These are phyloP conservation scores for Cadophora gregata DNA, from an alignment of 2,329 filamentous ascomycete species.

Conservation along the genomic window DNA sequence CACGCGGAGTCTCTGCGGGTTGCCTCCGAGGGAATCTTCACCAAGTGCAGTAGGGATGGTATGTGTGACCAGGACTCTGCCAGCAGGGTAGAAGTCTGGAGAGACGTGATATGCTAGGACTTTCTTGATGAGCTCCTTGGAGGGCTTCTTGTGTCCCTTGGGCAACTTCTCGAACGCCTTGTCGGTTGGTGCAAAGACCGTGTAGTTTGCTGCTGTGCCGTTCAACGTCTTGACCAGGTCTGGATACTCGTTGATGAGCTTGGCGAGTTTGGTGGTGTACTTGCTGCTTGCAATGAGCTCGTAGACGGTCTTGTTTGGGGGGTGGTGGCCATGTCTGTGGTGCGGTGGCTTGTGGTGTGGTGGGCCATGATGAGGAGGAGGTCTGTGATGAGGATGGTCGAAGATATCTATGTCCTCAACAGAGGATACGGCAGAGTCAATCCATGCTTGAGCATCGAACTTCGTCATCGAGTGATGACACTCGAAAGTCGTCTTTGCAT, in stretches of 20 bases:
- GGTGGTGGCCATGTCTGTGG: constrained; percentile 44
- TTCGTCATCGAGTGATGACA: constrained; percentile 43
- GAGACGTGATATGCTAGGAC: constrained; percentile 79
- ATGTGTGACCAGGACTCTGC: constrained; percentile 69
- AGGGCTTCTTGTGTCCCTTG: constrained; percentile 61
- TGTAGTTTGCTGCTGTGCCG: constrained; percentile 75
- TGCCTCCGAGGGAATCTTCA: constrained; percentile 63
- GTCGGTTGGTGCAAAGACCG: constrained; percentile 81
- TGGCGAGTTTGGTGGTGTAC: constrained; percentile 77
- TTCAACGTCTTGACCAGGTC: constrained; percentile 77
- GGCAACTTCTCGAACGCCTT: constrained; percentile 72
- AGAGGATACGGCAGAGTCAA: constrained; percentile 44
- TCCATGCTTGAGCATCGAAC: constrained; percentile 43
- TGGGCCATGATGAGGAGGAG: constrained; percentile 42
- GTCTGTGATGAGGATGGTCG: constrained; percentile 34
- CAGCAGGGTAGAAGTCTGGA: constrained; percentile 68
- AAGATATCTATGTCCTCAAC: constrained; percentile 44
- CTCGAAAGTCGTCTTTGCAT: constrained; percentile 38
- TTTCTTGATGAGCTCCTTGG: constrained; percentile 72
- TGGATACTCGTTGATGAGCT: constrained; percentile 74
- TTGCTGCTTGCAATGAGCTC: constrained; percentile 78
- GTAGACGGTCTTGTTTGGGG: constrained; percentile 75
- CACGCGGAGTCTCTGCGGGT: constrained; percentile 75
- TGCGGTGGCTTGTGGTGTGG: constrained; percentile 40
- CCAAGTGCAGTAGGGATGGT: constrained; percentile 75